Evolutionary conservation across 2,329 filamentous ascomycete genomes (phyloP).

Genomic region (Fragosphaeria purpurea): DNA sequence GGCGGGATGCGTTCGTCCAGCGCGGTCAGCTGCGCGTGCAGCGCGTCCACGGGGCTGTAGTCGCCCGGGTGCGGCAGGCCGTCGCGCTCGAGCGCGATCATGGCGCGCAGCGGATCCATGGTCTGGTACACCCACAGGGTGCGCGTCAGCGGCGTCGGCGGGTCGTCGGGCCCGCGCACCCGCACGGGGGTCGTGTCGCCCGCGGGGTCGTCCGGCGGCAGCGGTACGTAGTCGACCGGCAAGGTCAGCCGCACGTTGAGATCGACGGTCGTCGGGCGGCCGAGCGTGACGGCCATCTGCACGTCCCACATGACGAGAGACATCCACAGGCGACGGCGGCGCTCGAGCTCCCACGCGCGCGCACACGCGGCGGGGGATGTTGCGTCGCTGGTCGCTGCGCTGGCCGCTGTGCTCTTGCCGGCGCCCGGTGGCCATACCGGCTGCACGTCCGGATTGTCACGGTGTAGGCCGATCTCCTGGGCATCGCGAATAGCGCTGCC

Average conservation of each 20-base stretch:
- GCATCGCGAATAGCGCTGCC: constrained; percentile 49
- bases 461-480: constrained; percentile 52
- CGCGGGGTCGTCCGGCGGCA: constrained; percentile 28
- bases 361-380: constrained; percentile 40
- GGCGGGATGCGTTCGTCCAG: constrained; percentile 40
- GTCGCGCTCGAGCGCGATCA: constrained; percentile 46
- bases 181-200: constrained; percentile 37
- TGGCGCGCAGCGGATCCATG: constrained; percentile 38
- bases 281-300: constrained; percentile 42
- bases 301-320: constrained; percentile 45
- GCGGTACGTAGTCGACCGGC: constrained; percentile 40
- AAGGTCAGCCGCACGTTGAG: constrained; percentile 35
- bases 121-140: constrained; percentile 41
- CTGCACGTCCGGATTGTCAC: constrained; percentile 40
- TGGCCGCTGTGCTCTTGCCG: too few species aligned
- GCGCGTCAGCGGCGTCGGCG: constrained; percentile 47
- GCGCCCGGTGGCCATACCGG: constrained; percentile 16
- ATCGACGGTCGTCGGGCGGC: constrained; percentile 47
- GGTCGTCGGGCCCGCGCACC: constrained; percentile 37
- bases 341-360: constrained; percentile 49
- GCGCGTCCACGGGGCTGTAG: constrained; percentile 40
- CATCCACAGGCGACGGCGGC: constrained; percentile 46
- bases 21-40: constrained; percentile 41
- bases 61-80: constrained; percentile 42
- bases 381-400: constrained; percentile 19